Base-by-base conservation (phyloP, 73 alveolate species). In the Paramecium sexaurelia region DNA sequence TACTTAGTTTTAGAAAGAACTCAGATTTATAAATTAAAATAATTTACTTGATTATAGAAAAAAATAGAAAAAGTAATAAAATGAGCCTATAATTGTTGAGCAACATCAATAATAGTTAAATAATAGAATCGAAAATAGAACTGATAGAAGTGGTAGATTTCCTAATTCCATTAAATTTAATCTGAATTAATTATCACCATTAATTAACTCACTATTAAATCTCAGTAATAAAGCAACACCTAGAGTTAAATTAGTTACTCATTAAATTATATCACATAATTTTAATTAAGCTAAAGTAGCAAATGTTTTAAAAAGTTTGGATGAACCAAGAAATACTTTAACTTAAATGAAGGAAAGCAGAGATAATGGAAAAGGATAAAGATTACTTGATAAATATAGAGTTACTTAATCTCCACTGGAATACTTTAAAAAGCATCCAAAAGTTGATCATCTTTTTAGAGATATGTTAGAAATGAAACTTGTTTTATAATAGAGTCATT, bases 381-480 rank as follows among this genome's bases (percentile, higher is more conserved):
- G 57, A 36, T 36, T 73, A 19, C 19, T 73, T 0, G 87, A 73
- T 73, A 33, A 39, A 73, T 73, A 73, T n/a, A 73, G 57, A 73
- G 87, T 73, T 1, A 33, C 87, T 8, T 36, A 36, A 39, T 66
- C 87, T 17, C 87, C 87, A 11, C 36, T 39, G 0, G 87, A 73
- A 19, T 73, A 73, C 19, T 73, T 36, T 73, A 73, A 73, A 20
- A 73, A 73, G 19, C 36, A 73, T 73, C 87, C 87, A 13, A 73
- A 39, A 39, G 87, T 73, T 73, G 87, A 73, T 73, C 87, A 73
- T 73, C 43, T 73, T 2, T 73, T 73, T 73, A 73, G 13, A 36
- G 87, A 73, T 33, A 73, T 73, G 87, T 39, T 73, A 39, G 87
- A 73, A 33, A 73, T 73, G 87, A 73, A 73, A 4, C 67, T 73